Percentiles rank a stretch among this genome's conserved stretches.
Conservation (phyloP, 306 rosid genomes). For the Alnus glutinosa region DNA sequence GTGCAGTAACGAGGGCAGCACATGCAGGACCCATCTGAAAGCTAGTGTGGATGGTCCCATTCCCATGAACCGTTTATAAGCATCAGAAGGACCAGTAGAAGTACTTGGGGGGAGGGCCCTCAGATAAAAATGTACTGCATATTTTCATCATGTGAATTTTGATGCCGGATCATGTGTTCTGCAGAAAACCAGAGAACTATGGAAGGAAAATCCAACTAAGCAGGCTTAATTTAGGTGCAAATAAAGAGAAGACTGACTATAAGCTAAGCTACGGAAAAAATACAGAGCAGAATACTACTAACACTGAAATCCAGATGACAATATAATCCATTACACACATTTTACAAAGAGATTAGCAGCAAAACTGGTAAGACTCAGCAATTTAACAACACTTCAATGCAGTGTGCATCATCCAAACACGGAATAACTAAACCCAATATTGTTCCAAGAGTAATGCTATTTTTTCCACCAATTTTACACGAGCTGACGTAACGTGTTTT, state of each 20-base stretch:
- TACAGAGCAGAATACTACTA: background rate
- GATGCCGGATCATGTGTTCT: slow-evolving; percentile 17
- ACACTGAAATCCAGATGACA: background rate
- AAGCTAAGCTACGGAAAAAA: background rate
- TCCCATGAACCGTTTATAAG: background rate
- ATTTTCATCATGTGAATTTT: slow-evolving; percentile 21
- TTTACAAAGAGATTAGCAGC: background rate
- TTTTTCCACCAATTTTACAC: too few relatives aligned
- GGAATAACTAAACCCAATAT: background rate
- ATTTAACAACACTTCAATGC: background rate
- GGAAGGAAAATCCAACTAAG: slow-evolving; percentile 23
- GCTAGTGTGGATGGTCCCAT: slow-evolving; percentile 24
- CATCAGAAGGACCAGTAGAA: slow-evolving; percentile 25
- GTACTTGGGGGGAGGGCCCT: slow-evolving; percentile 39
- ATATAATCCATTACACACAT: background rate
- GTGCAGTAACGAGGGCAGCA: slow-evolving; percentile 16
- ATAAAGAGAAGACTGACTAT: background rate
- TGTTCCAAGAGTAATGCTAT: background rate
- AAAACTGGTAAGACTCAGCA: background rate
- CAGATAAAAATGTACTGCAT: slow-evolving; percentile 16
- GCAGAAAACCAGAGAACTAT: background rate
- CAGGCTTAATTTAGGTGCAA: slow-evolving; percentile 12
- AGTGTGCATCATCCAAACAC: too few relatives aligned
- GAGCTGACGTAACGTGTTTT: too few relatives aligned
- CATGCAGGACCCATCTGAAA: slow-evolving; percentile 30